Evolutionary conservation across 2,329 filamentous ascomycete genomes (phyloP).

Genomic region (Chaetomium sp.): DNA sequence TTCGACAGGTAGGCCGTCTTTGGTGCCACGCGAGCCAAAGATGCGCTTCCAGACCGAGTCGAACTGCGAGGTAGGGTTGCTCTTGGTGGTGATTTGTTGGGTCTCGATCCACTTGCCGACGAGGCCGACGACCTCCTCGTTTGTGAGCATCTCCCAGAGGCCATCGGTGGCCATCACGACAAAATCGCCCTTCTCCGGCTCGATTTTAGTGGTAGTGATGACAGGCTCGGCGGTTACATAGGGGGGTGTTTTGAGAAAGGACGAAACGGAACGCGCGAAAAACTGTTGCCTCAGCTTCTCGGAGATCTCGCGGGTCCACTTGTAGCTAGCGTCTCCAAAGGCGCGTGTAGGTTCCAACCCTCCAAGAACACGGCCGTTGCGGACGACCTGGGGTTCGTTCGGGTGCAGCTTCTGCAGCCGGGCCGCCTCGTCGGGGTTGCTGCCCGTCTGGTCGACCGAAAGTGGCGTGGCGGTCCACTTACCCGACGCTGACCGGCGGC

Average conservation of each 20-base stretch:
- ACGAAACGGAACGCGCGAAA: constrained; percentile 79
- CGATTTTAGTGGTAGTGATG: constrained; percentile 87
- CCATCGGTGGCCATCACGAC: constrained; percentile 96
- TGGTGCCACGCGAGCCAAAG: constrained; percentile 52
- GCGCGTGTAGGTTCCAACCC: constrained; percentile 90
- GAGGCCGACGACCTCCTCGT: constrained; percentile 94
- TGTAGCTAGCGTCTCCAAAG: constrained; percentile 96
- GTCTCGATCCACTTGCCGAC: constrained; percentile 96
- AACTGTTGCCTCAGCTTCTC: constrained; percentile 80
- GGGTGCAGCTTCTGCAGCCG: constrained; percentile 86
- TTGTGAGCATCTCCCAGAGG: constrained; percentile 98
- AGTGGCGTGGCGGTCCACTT: constrained; percentile 93
- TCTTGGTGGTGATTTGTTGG: constrained; percentile 52
- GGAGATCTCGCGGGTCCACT: constrained; percentile 87
- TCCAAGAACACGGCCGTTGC: constrained; percentile 87
- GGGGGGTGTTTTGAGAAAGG: constrained; percentile 82
- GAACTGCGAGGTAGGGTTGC: constrained; percentile 63
- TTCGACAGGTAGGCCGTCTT: constrained; percentile 73
- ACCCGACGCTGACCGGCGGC: constrained; percentile 72
- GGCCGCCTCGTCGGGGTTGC: constrained; percentile 79
- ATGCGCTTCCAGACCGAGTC: constrained; percentile 68
- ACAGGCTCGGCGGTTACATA: constrained; percentile 97
- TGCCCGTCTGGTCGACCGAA: constrained; percentile 91
- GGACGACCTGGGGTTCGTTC: constrained; percentile 82
- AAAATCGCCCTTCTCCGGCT: constrained; percentile 89